Evolutionary conservation across 805 yeast species (phyloP).

Genomic region (Nakazawaea holstii): DNA sequence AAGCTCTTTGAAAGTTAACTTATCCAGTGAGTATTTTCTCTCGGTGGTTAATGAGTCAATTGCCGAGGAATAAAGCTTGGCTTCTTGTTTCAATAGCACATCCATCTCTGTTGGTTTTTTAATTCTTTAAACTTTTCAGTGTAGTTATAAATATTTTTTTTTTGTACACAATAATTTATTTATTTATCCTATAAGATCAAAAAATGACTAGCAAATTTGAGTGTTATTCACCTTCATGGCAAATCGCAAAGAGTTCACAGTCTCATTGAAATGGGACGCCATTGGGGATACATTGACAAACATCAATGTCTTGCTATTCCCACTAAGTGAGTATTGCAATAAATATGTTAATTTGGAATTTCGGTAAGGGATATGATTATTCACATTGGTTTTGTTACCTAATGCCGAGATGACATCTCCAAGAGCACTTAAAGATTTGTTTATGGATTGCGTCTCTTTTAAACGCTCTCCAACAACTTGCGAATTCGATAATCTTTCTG

Average conservation of each 20-base stretch:
- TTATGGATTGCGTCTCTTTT: conserved; percentile 84
- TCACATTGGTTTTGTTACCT: conserved; percentile 29
- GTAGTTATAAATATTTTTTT: background rate
- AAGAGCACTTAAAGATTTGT: conserved; percentile 78
- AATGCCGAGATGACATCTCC: conserved; percentile 86
- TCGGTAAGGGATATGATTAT: conserved; percentile 58
- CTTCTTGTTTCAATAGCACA: background rate
- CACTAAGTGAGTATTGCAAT: conserved; percentile 77
- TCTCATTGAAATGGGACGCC: conserved; percentile 59
- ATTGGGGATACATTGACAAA: conserved; percentile 83
- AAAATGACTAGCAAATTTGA: conserved; percentile 16
- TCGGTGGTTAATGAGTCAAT: background rate
- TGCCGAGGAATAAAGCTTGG: background rate
- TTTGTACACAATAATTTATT: conserved; percentile 4
- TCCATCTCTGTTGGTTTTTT: background rate
- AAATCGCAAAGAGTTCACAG: conserved; percentile 80
- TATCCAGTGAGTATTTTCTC: conserved; percentile 14
- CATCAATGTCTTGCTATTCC: conserved; percentile 87
- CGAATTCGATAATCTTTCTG: conserved; percentile 75
- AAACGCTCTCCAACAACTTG: conserved; percentile 77
- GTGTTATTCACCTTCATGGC: conserved; percentile 79
- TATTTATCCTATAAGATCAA: background rate
- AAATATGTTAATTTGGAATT: conserved; percentile 76
- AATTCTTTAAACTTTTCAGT: background rate
- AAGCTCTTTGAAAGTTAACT: conserved; percentile 26